These are phyloP conservation scores for Dissophora ornata DNA, from an alignment of 192 early-diverging fungal genomes.

Conservation along the genomic window DNA sequence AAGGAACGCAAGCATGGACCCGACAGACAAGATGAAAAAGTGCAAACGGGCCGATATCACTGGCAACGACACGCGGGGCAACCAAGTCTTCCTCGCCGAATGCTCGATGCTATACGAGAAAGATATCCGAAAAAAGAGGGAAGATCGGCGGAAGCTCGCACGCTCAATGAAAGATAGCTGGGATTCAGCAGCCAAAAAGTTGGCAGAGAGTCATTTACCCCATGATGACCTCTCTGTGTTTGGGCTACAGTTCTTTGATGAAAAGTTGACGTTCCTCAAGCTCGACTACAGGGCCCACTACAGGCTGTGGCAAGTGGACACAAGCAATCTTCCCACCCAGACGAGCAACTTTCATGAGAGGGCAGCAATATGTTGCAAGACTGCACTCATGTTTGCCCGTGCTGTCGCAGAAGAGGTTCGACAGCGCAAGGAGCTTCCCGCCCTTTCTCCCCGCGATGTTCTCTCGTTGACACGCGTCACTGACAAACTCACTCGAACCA, in stretches of 20 bases:
- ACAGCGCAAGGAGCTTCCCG: not conserved
- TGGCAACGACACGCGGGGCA: not conserved
- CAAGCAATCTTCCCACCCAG: conserved; percentile 12
- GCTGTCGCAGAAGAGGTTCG: conserved; percentile 5
- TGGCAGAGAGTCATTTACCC: conserved; percentile 9
- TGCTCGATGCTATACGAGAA: conserved; percentile 25
- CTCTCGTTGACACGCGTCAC: not conserved
- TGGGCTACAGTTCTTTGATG: conserved; percentile 26
- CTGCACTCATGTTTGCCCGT: conserved; percentile 1
- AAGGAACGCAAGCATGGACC: conserved; percentile 12
- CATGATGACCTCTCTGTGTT: conserved; percentile 17
- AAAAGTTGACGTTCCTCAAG: conserved; percentile 7
- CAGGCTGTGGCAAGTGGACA: conserved; percentile 26
- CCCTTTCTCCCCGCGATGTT: not conserved
- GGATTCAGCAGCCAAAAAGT: conserved; percentile 15
- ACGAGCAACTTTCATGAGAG: conserved; percentile 1
- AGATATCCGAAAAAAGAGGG: conserved; percentile 10
- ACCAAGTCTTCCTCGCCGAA: conserved; percentile 20
- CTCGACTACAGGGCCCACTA: conserved; percentile 20
- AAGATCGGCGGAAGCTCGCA: conserved; percentile 22
- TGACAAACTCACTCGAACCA: not conserved
- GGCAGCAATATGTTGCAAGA: conserved; percentile 1
- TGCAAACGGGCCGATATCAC: conserved; percentile 22
- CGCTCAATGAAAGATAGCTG: conserved; percentile 32
- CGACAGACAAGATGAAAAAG: conserved; percentile 4